Conservation (phyloP, 345 rosid genomes). For the Acer yangbiense region DNA sequence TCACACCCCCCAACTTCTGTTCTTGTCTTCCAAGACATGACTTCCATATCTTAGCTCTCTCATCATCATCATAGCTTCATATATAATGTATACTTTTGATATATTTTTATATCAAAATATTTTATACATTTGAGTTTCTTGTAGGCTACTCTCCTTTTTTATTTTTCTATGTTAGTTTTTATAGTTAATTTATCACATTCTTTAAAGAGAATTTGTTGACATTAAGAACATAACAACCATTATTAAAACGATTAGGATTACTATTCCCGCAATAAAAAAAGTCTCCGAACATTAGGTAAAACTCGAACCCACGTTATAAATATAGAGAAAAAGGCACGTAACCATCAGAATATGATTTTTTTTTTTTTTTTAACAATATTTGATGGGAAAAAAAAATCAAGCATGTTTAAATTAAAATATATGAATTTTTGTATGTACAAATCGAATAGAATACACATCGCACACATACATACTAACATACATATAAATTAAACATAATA, state of each 20-base stretch:
- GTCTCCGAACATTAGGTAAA: too few species aligned
- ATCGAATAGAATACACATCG: not conserved
- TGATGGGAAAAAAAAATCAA: too few species aligned
- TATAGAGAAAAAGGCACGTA: not conserved
- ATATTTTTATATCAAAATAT: not conserved
- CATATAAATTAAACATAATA: not conserved
- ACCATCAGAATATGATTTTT: too few species aligned
- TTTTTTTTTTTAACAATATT: too few species aligned
- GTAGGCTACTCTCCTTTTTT: not conserved
- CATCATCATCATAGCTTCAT: conserved; percentile 6
- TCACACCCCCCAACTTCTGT: not conserved
- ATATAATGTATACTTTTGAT: not conserved
- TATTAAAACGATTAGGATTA: too few species aligned
- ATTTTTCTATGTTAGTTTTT: not conserved
- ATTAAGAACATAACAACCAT: too few species aligned
- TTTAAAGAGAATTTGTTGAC: too few species aligned
- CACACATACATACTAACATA: not conserved
- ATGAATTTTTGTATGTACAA: not conserved
- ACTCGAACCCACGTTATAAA: too few species aligned
- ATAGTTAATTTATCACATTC: not conserved
- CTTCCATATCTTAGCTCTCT: not conserved
- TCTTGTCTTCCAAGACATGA: conserved; percentile 46
- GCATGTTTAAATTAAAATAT: too few species aligned
- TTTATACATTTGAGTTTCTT: not conserved
- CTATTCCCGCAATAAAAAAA: too few species aligned